Evolutionary conservation across 495 filamentous ascomycete genomes (phyloP).

Genomic region (Lophiotrema nucula): DNA sequence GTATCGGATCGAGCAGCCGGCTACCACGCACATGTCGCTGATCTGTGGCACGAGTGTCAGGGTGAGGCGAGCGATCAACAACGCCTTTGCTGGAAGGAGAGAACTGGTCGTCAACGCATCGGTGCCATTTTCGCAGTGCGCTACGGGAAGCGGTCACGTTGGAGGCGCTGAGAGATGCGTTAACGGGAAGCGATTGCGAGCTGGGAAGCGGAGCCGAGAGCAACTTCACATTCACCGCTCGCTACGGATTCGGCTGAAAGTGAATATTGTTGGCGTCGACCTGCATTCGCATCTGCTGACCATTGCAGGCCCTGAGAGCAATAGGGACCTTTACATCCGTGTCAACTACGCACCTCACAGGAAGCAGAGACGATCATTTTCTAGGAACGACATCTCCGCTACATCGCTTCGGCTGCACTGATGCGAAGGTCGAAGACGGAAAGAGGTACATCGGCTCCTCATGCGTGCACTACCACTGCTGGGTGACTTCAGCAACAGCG

Average conservation of each 20-base stretch:
- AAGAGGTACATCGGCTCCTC: constrained; percentile 19
- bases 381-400: no score
- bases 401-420: no score
- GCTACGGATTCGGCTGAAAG: not conserved
- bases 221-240: no score
- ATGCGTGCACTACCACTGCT: constrained; percentile 5
- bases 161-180: not conserved
- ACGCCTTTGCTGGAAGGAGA: not conserved
- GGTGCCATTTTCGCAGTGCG: not conserved
- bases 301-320: no score
- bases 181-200: constrained; percentile 7
- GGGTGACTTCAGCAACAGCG: no score
- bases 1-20: not conserved
- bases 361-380: no score
- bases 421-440: no score
- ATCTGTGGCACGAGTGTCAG: constrained; percentile 5
- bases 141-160: not conserved
- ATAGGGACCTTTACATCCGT: no score
- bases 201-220: constrained; percentile 13
- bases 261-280: not conserved
- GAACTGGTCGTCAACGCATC: not conserved
- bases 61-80: constrained; percentile 9
- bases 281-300: no score
- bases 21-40: not conserved
- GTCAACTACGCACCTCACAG: no score